These are phyloP conservation scores for Cylindrodendrum hubeiense DNA, from an alignment of 2,329 filamentous ascomycete genomes.

Conservation along the genomic window DNA sequence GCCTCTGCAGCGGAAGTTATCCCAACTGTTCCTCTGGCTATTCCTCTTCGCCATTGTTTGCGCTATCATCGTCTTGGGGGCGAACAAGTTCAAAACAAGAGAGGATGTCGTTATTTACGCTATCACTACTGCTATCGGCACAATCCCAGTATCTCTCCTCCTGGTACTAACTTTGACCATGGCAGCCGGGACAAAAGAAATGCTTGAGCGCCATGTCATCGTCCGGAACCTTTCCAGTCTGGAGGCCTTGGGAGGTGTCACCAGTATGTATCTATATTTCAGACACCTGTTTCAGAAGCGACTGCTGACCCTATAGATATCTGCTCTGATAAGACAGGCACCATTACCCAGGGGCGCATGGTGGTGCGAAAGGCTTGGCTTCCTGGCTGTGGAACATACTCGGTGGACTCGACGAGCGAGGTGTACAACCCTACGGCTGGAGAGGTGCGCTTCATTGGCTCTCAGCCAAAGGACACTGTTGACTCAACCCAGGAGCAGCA, in stretches of 20 bases:
- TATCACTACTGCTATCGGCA: conserved; percentile 56
- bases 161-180: conserved; percentile 68
- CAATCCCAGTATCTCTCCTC: conserved; percentile 60
- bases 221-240: conserved; percentile 60
- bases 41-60: conserved; percentile 35
- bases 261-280: conserved; percentile 50
- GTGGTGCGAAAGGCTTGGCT: conserved; percentile 48
- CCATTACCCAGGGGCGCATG: conserved; percentile 51
- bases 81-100: conserved; percentile 50
- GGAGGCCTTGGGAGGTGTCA: conserved; percentile 63
- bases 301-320: conserved; percentile 37
- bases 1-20: conserved; percentile 75
- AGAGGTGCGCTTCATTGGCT: conserved; percentile 30
- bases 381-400: conserved; percentile 48
- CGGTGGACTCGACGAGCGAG: conserved; percentile 45
- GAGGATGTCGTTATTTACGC: conserved; percentile 54
- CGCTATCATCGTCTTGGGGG: conserved; percentile 51
- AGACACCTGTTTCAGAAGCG: conserved; percentile 20
- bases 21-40: conserved; percentile 74
- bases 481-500: conserved; percentile 18
- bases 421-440: conserved; percentile 46
- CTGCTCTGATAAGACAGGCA: conserved; percentile 49
- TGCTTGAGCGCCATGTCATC: conserved; percentile 62
- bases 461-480: conserved; percentile 31
- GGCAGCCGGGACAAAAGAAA: conserved; percentile 60